Conservation (phyloP, 129 eudicot species). For the Pittosporum tobira region DNA sequence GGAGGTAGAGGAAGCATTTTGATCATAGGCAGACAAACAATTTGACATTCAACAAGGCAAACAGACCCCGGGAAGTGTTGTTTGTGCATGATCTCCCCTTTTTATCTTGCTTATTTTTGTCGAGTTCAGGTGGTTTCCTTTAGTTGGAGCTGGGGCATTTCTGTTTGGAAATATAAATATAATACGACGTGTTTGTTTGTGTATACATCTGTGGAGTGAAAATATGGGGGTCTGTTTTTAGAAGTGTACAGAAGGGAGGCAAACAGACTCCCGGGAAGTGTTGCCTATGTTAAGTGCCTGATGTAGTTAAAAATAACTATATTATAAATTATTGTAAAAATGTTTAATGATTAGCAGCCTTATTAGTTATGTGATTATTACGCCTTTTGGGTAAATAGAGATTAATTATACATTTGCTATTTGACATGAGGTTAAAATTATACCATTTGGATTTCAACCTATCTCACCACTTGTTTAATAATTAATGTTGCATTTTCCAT, state of each 20-base stretch:
- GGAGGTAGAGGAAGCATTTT: conserved; percentile 20
- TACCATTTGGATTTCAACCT: too few species aligned
- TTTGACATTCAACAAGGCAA: conserved; percentile 14
- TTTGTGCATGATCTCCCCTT: conserved; percentile 1
- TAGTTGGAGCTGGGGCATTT: conserved; percentile 5
- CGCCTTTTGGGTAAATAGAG: too few species aligned
- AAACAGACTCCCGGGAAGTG: conserved; percentile 28
- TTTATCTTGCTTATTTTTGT: conserved; percentile 5
- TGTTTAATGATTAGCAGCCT: background rate
- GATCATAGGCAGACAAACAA: conserved; percentile 15
- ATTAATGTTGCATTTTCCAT: too few species aligned
- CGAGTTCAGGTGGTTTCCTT: background rate
- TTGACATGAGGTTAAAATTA: too few species aligned
- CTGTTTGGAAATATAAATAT: conserved; percentile 5
- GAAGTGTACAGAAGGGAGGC: conserved; percentile 41
- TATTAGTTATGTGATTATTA: too few species aligned
- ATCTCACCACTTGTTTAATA: too few species aligned
- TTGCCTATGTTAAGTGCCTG: background rate
- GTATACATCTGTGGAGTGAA: conserved; percentile 14
- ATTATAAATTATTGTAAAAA: background rate
- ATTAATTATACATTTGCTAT: too few species aligned
- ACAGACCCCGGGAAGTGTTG: too few species aligned
- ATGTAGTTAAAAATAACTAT: background rate
- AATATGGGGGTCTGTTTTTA: conserved; percentile 33
- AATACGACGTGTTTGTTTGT: conserved; percentile 16